A percentile compares a stretch with the other conserved stretches of the same genome.
Evolutionary conservation across 1,284 basidiomycete genomes (phyloP).

Genomic region (Ustilago nuda): DNA sequence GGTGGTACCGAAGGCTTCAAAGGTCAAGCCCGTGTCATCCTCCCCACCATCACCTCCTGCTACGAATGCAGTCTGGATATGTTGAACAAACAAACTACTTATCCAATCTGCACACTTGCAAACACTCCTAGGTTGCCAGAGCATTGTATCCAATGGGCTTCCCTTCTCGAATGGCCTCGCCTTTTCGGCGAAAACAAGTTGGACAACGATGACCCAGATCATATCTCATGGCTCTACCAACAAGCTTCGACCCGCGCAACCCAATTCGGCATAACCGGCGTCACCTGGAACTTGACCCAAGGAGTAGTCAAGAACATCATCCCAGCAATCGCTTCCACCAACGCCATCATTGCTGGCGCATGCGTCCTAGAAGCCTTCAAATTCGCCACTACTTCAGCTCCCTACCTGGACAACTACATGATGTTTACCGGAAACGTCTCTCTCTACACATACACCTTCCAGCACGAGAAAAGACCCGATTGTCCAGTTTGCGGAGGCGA

Average conservation of each 20-base stretch:
- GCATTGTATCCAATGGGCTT: constrained; percentile 99
- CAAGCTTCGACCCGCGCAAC: constrained; percentile 79
- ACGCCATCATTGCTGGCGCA: constrained; percentile 75
- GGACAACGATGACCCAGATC: constrained; percentile 85
- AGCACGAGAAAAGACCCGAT: constrained; percentile 89
- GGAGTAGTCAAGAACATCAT: constrained; percentile 99
- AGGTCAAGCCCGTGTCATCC: constrained; percentile 95
- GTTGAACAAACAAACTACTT: constrained; percentile 95
- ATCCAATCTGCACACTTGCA: constrained; percentile 98
- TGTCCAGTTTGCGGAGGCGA: constrained; percentile 98
- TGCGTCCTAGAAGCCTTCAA: constrained; percentile 99
- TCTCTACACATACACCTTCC: constrained; percentile 97
- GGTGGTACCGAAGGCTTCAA: constrained; percentile 99
- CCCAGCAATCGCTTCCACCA: constrained; percentile 75
- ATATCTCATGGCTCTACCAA: constrained; percentile 92
- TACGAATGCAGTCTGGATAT: constrained; percentile 99
- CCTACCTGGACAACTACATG: constrained; percentile 97
- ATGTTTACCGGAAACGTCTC: constrained; percentile 89
- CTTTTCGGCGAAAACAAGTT: constrained; percentile 76
- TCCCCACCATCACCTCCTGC: constrained; percentile 94
- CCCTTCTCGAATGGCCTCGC: constrained; percentile 97
- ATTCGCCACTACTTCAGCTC: constrained; percentile 92
- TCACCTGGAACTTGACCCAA: constrained; percentile 97
- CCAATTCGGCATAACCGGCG: constrained; percentile 95
- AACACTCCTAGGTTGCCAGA: constrained; percentile 98